phyloP scores from a whole-genome alignment of 1,284 basidiomycete species.

The Hymenochaete sp. region DNA sequence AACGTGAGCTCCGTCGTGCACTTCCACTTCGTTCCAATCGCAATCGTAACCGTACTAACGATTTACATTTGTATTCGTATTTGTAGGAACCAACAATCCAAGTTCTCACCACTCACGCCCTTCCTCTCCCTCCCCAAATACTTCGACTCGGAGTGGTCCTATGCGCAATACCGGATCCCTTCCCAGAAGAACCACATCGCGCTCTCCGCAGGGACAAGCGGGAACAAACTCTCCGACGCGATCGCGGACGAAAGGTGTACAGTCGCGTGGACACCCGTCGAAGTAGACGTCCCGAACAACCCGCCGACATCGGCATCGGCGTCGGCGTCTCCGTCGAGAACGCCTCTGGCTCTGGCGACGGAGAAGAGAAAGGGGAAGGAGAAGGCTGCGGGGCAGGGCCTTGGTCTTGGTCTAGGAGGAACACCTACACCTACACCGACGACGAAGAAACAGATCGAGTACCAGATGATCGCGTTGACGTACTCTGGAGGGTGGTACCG shows the following conservation, averaged over 20 bases:
- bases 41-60: slow-evolving; percentile 13
- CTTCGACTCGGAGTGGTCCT: slow-evolving; percentile 89
- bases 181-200: slow-evolving; percentile 73
- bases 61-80: no score
- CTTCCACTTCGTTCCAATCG: slow-evolving; percentile 5
- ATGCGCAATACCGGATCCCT: slow-evolving; percentile 88
- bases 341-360: no score
- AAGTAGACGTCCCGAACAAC: slow-evolving; percentile 2
- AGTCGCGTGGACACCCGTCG: slow-evolving; percentile 73
- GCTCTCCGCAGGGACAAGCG: slow-evolving; percentile 49
- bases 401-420: no score
- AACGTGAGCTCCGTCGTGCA: slow-evolving; percentile 57
- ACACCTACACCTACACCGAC: no score
- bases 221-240: slow-evolving; percentile 50
- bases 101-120: slow-evolving; percentile 65
- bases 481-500: slow-evolving; percentile 93
- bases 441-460: slow-evolving; percentile 34
- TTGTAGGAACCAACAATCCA: slow-evolving; percentile 68
- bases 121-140: slow-evolving; percentile 84
- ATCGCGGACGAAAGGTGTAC: slow-evolving; percentile 78
- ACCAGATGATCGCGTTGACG: slow-evolving; percentile 78
- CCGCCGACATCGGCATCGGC: background rate
- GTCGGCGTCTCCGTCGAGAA: no score
- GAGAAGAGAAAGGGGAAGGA: slow-evolving; percentile 5
- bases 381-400: slow-evolving; percentile 1